These are phyloP conservation scores for Naganishia onofrii DNA, from an alignment of 768 basidiomycete species.

Conservation along the genomic window DNA sequence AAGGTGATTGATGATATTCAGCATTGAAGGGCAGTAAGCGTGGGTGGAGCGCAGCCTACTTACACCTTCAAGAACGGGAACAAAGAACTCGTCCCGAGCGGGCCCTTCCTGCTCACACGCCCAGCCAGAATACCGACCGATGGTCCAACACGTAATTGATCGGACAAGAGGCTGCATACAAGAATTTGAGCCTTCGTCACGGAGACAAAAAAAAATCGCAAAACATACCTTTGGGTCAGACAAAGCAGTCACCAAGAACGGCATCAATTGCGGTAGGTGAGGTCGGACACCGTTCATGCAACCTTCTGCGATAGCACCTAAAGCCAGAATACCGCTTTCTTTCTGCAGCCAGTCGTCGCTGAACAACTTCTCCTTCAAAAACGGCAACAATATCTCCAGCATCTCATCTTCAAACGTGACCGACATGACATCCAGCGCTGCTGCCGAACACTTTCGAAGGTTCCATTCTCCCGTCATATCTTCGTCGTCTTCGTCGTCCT, in stretches of 20 bases:
- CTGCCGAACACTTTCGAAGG: conserved; percentile 93
- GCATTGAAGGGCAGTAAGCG: background rate
- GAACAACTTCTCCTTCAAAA: conserved; percentile 91
- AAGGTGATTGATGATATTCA: background rate
- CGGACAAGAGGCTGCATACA: conserved; percentile 78
- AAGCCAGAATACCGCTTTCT: conserved; percentile 90
- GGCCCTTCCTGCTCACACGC: conserved; percentile 68
- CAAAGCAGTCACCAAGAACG: conserved; percentile 84
- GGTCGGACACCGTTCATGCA: conserved; percentile 95
- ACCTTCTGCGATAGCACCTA: conserved; percentile 95
- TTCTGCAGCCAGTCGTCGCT: conserved; percentile 86
- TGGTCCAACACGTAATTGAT: conserved; percentile 98
- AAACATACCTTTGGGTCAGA: conserved; percentile 78
- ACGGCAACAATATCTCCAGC: conserved; percentile 79
- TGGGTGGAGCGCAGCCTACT: conserved; percentile 43
- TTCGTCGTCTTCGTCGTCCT: conserved; percentile 90
- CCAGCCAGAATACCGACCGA: conserved; percentile 99
- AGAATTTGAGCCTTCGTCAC: background rate
- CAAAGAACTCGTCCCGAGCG: conserved; percentile 84
- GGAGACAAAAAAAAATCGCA: background rate
- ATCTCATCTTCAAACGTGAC: conserved; percentile 88
- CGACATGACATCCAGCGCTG: conserved; percentile 92
- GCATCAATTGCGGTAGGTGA: conserved; percentile 87
- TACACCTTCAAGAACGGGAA: conserved; percentile 98
- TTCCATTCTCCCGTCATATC: conserved; percentile 99